Evolutionary conservation across 495 filamentous ascomycete species (phyloP).

Genomic region (Copromyces sp.): DNA sequence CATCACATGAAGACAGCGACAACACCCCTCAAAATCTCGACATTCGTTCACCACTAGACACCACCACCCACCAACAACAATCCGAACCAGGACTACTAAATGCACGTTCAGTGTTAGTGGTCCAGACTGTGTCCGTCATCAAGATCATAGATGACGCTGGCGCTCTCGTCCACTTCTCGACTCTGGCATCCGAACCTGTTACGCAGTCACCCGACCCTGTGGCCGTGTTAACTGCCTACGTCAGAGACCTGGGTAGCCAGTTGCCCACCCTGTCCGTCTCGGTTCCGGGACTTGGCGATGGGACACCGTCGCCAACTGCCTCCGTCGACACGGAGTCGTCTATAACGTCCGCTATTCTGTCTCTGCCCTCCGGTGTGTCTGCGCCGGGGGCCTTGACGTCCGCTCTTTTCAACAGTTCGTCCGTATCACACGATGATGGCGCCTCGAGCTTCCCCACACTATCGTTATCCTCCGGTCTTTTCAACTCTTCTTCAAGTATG

Average conservation of each 20-base stretch:
- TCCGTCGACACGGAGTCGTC: slow-evolving; percentile 9
- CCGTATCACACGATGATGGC: slow-evolving; percentile 3
- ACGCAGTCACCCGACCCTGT: slow-evolving; percentile 5
- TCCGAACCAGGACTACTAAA: slow-evolving; percentile 18
- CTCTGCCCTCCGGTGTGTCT: slow-evolving; percentile 7
- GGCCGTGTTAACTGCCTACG: slow-evolving; percentile 15
- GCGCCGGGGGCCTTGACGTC: slow-evolving; percentile 29
- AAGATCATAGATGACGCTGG: slow-evolving; percentile 39
- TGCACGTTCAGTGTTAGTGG: slow-evolving; percentile 30
- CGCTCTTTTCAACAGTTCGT: slow-evolving; percentile 37
- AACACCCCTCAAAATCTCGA: slow-evolving; percentile 11
- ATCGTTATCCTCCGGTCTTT: slow-evolving; percentile 14
- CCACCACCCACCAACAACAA: slow-evolving; percentile 16
- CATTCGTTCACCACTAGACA: slow-evolving; percentile 26
- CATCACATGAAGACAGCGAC: background rate
- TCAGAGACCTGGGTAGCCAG: slow-evolving; percentile 8
- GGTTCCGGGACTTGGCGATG: slow-evolving; percentile 11
- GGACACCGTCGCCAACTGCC: slow-evolving; percentile 17
- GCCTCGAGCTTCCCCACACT: slow-evolving; percentile 29
- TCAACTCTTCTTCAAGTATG: slow-evolving; percentile 36
- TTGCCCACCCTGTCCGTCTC: slow-evolving; percentile 20
- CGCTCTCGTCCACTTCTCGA: slow-evolving; percentile 27
- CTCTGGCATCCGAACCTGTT: slow-evolving; percentile 18
- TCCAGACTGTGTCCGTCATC: slow-evolving; percentile 40
- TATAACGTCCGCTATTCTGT: slow-evolving; percentile 4